Percentiles rank a stretch among this genome's conserved stretches.
These are phyloP conservation scores for Fusarium tuaranense DNA, from an alignment of 2,329 filamentous ascomycete species.

Conservation along the genomic window DNA sequence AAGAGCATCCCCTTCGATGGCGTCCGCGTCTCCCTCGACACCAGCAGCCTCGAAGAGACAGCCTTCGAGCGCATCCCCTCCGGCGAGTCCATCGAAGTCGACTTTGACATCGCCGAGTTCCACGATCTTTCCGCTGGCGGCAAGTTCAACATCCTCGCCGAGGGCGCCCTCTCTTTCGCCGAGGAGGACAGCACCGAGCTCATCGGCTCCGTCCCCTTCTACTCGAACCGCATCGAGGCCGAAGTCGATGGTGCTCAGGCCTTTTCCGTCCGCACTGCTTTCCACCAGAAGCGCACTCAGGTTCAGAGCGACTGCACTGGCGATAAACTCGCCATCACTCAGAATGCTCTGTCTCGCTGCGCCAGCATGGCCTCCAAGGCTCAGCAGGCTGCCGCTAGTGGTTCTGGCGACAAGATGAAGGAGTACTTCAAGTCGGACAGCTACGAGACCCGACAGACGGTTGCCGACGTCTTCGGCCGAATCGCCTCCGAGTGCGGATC, in stretches of 20 bases:
- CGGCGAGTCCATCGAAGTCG: constrained; percentile 62
- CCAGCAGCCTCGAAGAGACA: constrained; percentile 56
- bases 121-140: constrained; percentile 66
- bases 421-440: constrained; percentile 74
- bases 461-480: constrained; percentile 63
- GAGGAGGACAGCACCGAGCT: constrained; percentile 64
- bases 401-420: constrained; percentile 60
- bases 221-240: constrained; percentile 69
- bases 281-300: constrained; percentile 63
- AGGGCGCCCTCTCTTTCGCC: constrained; percentile 68
- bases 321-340: constrained; percentile 56
- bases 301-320: constrained; percentile 67
- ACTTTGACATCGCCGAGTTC: constrained; percentile 66
- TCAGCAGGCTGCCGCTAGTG: constrained; percentile 62
- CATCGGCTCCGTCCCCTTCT: constrained; percentile 65
- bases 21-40: constrained; percentile 62
- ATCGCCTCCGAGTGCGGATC: constrained; percentile 68
- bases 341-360: constrained; percentile 66
- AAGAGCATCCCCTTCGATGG: constrained; percentile 63
- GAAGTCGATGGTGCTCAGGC: constrained; percentile 68
- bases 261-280: constrained; percentile 59
- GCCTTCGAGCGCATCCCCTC: constrained; percentile 63
- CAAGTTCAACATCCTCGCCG: constrained; percentile 65
- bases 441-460: constrained; percentile 57
- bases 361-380: constrained; percentile 64